Percentiles rank a stretch among this genome's conserved stretches.
Evolutionary conservation across 192 early-diverging fungal genomes (phyloP).

Genomic region (Backusella morwellensis): DNA sequence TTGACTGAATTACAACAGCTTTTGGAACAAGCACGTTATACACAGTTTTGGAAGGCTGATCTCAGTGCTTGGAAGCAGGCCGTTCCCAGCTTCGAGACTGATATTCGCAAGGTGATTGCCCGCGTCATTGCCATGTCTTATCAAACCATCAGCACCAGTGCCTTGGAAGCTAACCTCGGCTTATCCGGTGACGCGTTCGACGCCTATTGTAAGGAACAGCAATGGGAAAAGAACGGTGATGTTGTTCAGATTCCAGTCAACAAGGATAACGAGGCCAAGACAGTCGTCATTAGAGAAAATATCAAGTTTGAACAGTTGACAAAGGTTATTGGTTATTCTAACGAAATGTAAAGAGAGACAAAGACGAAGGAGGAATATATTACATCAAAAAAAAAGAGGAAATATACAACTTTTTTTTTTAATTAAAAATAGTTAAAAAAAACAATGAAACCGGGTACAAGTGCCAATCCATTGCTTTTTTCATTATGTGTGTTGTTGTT

Average conservation of each 20-base stretch:
- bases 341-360: slow-evolving; percentile 33
- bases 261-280: slow-evolving; percentile 83
- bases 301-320: slow-evolving; percentile 79
- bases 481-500: background rate
- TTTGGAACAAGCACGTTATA: slow-evolving; percentile 75
- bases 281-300: slow-evolving; percentile 81
- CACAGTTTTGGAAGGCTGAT: slow-evolving; percentile 72
- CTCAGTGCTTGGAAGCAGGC: slow-evolving; percentile 58
- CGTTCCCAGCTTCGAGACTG: slow-evolving; percentile 69
- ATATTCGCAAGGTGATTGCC: slow-evolving; percentile 74
- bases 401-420: background rate
- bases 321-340: slow-evolving; percentile 44
- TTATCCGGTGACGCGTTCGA: slow-evolving; percentile 65
- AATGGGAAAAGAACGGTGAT: slow-evolving; percentile 59
- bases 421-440: background rate
- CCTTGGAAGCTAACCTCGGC: slow-evolving; percentile 64
- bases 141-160: slow-evolving; percentile 69
- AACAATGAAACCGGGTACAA: background rate
- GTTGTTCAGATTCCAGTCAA: slow-evolving; percentile 75
- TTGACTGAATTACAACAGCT: slow-evolving; percentile 73
- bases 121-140: slow-evolving; percentile 75
- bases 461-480: background rate
- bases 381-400: background rate
- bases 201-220: slow-evolving; percentile 53
- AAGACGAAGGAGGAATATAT: background rate